phyloP scores from a whole-genome alignment of 108 stramenopile genomes.

The Aurantiochytrium sp. region DNA sequence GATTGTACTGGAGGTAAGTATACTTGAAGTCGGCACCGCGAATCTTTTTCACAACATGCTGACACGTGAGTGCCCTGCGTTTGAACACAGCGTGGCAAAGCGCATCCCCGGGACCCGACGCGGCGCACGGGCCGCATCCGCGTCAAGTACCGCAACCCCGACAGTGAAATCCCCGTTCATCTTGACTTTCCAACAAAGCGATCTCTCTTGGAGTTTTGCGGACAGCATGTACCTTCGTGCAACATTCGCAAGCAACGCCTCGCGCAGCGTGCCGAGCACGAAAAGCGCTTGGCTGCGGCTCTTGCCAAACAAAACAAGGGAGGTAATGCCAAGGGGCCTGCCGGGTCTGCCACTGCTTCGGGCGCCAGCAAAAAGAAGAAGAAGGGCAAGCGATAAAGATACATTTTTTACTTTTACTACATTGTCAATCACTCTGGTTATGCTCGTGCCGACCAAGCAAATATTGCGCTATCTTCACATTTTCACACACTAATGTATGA shows the following conservation, averaged over 20 bases:
- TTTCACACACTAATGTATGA: not conserved
- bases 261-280: not conserved
- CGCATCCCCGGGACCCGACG: not conserved
- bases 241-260: not conserved
- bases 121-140: not conserved
- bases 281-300: not conserved
- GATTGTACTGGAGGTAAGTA: not conserved
- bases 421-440: no score
- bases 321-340: not conserved
- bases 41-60: no score
- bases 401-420: not conserved
- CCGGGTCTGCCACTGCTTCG: not conserved
- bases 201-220: not conserved
- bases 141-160: not conserved
- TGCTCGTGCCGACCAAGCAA: not conserved
- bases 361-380: not conserved
- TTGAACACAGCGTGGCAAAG: not conserved
- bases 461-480: not conserved
- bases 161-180: not conserved
- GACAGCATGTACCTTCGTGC: not conserved
- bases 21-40: no score
- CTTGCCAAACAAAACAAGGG: not conserved
- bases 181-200: not conserved
- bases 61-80: no score
- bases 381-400: not conserved